phyloP scores from a whole-genome alignment of 176 grass and related monocot genomes.

The Cocos nucifera region DNA sequence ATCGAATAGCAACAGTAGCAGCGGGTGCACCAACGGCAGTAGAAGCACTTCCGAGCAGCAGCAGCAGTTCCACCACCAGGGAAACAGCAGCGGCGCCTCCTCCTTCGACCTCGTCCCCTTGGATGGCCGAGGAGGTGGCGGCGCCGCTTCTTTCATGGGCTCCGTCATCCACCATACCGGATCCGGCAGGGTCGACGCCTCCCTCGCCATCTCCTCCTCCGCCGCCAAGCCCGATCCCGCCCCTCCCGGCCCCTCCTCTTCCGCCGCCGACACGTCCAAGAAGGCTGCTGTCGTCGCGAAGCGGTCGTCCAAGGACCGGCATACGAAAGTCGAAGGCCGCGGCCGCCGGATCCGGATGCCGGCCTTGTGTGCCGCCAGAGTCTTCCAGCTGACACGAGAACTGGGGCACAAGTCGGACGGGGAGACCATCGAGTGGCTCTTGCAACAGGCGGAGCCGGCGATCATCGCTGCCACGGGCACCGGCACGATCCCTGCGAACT shows the following conservation, averaged over 20 bases:
- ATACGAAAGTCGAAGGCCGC: conserved; percentile 93
- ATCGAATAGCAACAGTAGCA: conserved; percentile 73
- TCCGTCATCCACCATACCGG: conserved; percentile 35
- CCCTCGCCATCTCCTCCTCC: conserved; percentile 25
- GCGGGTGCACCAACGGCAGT: conserved; percentile 65
- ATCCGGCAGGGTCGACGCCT: conserved; percentile 8
- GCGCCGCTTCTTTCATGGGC: conserved; percentile 57
- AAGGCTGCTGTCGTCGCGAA: conserved; percentile 30
- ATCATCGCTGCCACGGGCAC: conserved; percentile 91
- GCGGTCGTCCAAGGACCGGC: conserved; percentile 75
- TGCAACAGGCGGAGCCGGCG: conserved; percentile 90
- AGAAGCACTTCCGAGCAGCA: conserved; percentile 61
- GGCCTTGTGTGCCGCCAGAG: conserved; percentile 81
- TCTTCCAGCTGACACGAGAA: conserved; percentile 98
- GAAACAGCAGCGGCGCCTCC: conserved; percentile 9
- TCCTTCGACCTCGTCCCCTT: conserved; percentile 24
- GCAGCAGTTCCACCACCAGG: conserved; percentile 34
- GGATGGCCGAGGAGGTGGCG: conserved; percentile 24
- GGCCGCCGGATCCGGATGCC: conserved; percentile 97
- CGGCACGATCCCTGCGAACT: conserved; percentile 84
- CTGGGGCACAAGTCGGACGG: conserved; percentile 96
- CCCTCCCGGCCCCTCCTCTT: not conserved
- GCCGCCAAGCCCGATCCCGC: not conserved
- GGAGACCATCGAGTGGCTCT: conserved; percentile 95
- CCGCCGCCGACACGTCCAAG: conserved; percentile 15